phyloP scores from a whole-genome alignment of 2,329 filamentous ascomycete genomes.

The Aspergillus jensenii region DNA sequence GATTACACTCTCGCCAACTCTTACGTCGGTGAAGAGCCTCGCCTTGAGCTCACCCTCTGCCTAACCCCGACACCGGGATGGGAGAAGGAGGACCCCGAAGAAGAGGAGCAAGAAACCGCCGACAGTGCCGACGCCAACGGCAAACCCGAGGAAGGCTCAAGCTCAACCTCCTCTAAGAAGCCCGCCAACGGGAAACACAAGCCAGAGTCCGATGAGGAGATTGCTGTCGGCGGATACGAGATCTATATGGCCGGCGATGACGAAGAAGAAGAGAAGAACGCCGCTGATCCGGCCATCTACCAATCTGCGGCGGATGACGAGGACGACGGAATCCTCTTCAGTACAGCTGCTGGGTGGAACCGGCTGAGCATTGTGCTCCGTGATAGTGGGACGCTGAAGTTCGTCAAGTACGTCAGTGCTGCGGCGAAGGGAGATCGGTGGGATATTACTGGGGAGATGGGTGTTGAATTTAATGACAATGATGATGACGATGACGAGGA shows the following conservation, averaged over 20 bases:
- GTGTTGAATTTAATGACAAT: constrained; percentile 61
- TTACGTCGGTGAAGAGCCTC: constrained; percentile 68
- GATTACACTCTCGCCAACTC: constrained; percentile 94
- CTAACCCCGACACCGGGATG: constrained; percentile 84
- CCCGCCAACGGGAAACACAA: constrained; percentile 6
- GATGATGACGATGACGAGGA: constrained; percentile 38
- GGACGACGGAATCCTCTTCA: constrained; percentile 72
- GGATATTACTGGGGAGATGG: constrained; percentile 81
- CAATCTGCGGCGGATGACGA: constrained; percentile 65
- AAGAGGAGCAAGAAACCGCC: constrained; percentile 47
- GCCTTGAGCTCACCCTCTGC: constrained; percentile 82
- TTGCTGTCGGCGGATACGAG: constrained; percentile 52
- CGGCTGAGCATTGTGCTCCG: constrained; percentile 85
- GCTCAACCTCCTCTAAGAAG: not conserved
- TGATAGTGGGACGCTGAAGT: constrained; percentile 81
- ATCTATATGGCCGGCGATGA: constrained; percentile 88
- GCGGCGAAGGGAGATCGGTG: constrained; percentile 84
- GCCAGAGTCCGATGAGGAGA: constrained; percentile 37
- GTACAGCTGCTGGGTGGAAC: constrained; percentile 76
- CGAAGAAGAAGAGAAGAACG: constrained; percentile 42
- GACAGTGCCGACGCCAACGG: constrained; percentile 42
- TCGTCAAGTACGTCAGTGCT: constrained; percentile 92
- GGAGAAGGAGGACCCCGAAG: constrained; percentile 67
- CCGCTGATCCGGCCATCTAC: constrained; percentile 68
- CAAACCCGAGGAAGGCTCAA: constrained; percentile 23